A percentile compares a stretch with the other conserved stretches of the same genome.
Conservation (phyloP, 768 basidiomycete genomes). For the Pseudohyphozyma bogoriensis region DNA sequence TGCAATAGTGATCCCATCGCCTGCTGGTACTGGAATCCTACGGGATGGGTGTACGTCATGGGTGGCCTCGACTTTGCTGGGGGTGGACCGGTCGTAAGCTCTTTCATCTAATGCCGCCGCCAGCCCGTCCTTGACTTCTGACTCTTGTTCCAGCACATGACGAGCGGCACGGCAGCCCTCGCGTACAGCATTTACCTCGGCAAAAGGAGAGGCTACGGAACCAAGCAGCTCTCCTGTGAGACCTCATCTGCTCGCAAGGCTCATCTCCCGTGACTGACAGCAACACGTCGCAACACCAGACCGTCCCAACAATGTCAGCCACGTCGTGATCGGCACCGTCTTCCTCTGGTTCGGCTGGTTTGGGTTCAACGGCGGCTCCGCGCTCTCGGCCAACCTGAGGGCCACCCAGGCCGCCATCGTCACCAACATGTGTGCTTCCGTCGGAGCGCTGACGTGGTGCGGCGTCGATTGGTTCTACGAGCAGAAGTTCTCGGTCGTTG, state of each 20-base stretch:
- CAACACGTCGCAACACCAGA: no score
- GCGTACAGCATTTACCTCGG: constrained; percentile 82
- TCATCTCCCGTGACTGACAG: no score
- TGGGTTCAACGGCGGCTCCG: constrained; percentile 64
- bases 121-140: no score
- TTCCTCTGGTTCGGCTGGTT: constrained; percentile 67
- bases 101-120: background rate
- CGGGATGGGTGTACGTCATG: constrained; percentile 67
- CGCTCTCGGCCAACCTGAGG: constrained; percentile 76
- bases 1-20: constrained; percentile 50
- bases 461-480: constrained; percentile 26
- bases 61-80: constrained; percentile 54
- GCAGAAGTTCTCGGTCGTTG: constrained; percentile 72
- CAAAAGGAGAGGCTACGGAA: constrained; percentile 52
- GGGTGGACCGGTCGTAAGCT: constrained; percentile 61
- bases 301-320: constrained; percentile 50
- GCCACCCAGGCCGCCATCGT: constrained; percentile 80
- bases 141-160: constrained; percentile 29
- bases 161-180: constrained; percentile 70
- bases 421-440: constrained; percentile 68
- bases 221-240: constrained; percentile 36
- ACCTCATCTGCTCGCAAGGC: no score
- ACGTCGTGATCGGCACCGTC: constrained; percentile 84
- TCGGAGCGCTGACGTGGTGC: constrained; percentile 63
- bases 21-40: constrained; percentile 65